Percentiles rank a stretch among this genome's conserved stretches.
These are phyloP conservation scores for Lasiodiplodia gonubiensis DNA, from an alignment of 2,329 filamentous ascomycete species.

Conservation along the genomic window DNA sequence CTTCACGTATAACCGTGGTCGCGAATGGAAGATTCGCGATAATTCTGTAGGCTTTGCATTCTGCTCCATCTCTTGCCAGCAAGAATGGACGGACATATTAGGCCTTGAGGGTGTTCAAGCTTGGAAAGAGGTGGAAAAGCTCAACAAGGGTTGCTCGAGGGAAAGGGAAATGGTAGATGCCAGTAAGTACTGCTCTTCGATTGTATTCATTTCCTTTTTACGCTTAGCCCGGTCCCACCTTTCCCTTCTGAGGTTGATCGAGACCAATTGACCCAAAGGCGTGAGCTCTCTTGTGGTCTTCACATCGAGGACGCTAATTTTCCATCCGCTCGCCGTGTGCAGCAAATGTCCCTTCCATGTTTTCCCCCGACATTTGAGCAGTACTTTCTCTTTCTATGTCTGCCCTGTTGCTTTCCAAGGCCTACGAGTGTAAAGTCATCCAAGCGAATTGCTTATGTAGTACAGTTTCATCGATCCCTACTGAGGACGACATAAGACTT, in stretches of 20 bases:
- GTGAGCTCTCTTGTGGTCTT: background rate
- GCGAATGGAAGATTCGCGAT: conserved; percentile 48
- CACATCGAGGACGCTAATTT: background rate
- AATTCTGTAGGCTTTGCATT: conserved; percentile 50
- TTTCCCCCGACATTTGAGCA: background rate
- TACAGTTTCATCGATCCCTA: conserved; percentile 18
- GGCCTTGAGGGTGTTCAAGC: conserved; percentile 38
- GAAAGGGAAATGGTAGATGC: conserved; percentile 36
- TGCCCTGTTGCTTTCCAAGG: no score
- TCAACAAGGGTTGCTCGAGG: conserved; percentile 41
- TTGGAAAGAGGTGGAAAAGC: conserved; percentile 43
- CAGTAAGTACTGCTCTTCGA: conserved; percentile 10
- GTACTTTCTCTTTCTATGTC: background rate
- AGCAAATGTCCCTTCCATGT: background rate
- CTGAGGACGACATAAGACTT: conserved; percentile 10
- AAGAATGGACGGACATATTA: conserved; percentile 41
- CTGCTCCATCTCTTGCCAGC: conserved; percentile 46
- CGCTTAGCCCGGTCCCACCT: background rate
- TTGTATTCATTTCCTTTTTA: background rate
- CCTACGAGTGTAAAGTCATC: background rate
- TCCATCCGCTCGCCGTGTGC: no score
- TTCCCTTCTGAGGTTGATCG: background rate
- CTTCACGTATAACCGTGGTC: conserved; percentile 53
- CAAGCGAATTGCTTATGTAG: background rate
- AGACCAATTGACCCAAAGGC: background rate